Evolutionary conservation across 2,329 filamentous ascomycete species (phyloP), one percentile per base, ranked within the genome.

Genomic region (Fusarium tjaetaba): DNA sequence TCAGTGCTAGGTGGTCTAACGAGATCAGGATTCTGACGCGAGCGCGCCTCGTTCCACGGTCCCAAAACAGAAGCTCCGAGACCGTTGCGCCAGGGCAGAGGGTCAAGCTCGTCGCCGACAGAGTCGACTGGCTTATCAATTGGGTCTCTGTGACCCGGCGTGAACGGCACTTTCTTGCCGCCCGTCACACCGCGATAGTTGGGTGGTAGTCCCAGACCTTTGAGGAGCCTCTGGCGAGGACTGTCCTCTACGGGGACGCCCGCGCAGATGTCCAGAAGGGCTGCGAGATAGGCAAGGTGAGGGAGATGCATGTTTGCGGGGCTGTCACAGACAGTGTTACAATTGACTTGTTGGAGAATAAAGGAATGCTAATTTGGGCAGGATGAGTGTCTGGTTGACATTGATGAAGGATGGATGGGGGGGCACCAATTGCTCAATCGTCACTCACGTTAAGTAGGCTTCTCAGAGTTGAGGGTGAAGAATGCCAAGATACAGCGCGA

Each of bases 1-100:
- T 95, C 93, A 11, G 92, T 94, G 78, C 88, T 91, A 1, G 92
- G 92, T 24, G 93, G 92, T 26, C 92, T 88, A 45, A 94, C 85
- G 48, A 93, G 83, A 80, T 94, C 92, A 1, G 93, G 92, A 79
- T 89, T 92, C 82, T 94, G 90, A 51, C 89, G 86, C 60, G 92
- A 89, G 28, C 92, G 89, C 57, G 88, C 88, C 67, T 84, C 85
- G 80, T 94, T 95, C 80, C 91, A 90, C 1, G 93, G 93, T 0
- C 92, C 92, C 28, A 94, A 83, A 20, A 94, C 88, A 15, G 88
- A 90, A 22, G 91, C 86, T 28, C 92, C 92, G 30, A 89, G 78
- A 30, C 90, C 90, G 77, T 91, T 91, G 39, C 90, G 86, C 79
- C 85, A 91, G 2, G 92, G 92, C 61, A 91, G 81, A 32, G 92